Base-by-base conservation (phyloP, 139 green algal genomes). In the Tetradesmus lagerheimii region DNA sequence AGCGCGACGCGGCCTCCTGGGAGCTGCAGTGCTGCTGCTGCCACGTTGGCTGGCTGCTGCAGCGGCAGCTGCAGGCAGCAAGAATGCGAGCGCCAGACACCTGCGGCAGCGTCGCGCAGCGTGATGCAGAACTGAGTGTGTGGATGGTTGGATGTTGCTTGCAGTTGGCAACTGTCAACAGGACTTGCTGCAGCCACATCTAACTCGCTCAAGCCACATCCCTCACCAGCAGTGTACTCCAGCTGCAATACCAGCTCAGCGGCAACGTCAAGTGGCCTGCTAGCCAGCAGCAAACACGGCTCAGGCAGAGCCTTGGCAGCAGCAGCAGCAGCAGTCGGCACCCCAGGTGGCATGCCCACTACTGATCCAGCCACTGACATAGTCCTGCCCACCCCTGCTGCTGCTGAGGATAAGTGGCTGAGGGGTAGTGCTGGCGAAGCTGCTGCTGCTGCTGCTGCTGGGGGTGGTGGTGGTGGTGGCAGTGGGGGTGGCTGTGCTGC, bases 81-180 rank as follows among this genome's bases (percentile, higher is more conserved):
- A 34, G 43, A 45, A n/a, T 90, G 86, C 2, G 86, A 90, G 37
- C 86, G 86, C 86, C 74, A 85, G 8, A 90, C 75, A 16, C 86
- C 86, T 77, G 31, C 82, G 34, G 15, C 45, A n/a, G 39, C 45
- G 76, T 6, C 11, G 57, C 25, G 31, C 20, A 27, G 71, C 3
- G 23, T 5, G n/a, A 25, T 41, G 71, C 1, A 79, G 6, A 4
- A 41, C 8, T 5, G 47, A 2, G 47, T 62, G 8, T 2, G 20
- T 62, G 47, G 1, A 20, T 62, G 6, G 2, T 62, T 16, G 1
- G 47, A 20, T 50, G 43, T 50, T 50, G 43, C n/a, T n/a, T 50
- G 43, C 43, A 50, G n/a, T 50, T 50, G 43, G 43, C 43, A 50
- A n/a, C n/a, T n/a, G n/a, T n/a, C n/a, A n/a, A n/a, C n/a, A n/a